Percentiles rank a stretch among this genome's conserved stretches.
Evolutionary conservation across 1,284 basidiomycete species (phyloP).

Genomic region (Fomes fomentarius): DNA sequence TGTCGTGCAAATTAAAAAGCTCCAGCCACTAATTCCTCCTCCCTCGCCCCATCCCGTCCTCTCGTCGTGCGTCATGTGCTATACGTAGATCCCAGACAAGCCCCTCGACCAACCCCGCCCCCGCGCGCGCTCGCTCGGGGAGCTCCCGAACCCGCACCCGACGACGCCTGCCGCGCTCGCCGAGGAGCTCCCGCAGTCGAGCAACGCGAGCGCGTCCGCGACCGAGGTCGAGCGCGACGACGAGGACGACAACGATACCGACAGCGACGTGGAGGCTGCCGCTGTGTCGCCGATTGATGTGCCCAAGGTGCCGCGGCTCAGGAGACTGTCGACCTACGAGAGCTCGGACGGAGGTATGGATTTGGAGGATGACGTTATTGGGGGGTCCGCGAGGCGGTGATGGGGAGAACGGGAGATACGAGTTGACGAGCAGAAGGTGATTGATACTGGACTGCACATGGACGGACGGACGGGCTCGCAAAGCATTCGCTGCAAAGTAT

Average conservation of each 20-base stretch:
- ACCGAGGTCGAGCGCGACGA: conserved; percentile 20
- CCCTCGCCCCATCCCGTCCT: not conserved
- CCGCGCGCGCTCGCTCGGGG: conserved; percentile 12
- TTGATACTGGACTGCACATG: too few relatives aligned
- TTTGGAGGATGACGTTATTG: conserved; percentile 43
- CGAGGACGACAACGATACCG: conserved; percentile 24
- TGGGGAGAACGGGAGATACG: too few relatives aligned
- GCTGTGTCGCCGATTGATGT: conserved; percentile 15
- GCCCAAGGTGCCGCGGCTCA: conserved; percentile 12
- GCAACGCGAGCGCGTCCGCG: conserved; percentile 7
- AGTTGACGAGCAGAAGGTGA: too few relatives aligned
- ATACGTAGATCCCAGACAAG: conserved; percentile 62
- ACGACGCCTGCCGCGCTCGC: conserved; percentile 14
- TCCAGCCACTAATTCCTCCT: not conserved
- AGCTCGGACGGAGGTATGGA: conserved; percentile 45
- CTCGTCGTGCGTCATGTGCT: not conserved
- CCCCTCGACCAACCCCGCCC: conserved; percentile 43
- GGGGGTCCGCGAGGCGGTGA: conserved; percentile 39
- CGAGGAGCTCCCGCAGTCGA: conserved; percentile 1
- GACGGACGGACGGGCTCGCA: too few relatives aligned
- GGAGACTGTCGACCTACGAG: conserved; percentile 51
- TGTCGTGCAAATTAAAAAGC: not conserved
- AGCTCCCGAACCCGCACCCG: conserved; percentile 22
- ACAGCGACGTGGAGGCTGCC: conserved; percentile 29
- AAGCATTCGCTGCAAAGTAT: too few relatives aligned